Evolutionary conservation across 2,329 filamentous ascomycete genomes (phyloP).

Genomic region (Aspergillus aculeatinus): DNA sequence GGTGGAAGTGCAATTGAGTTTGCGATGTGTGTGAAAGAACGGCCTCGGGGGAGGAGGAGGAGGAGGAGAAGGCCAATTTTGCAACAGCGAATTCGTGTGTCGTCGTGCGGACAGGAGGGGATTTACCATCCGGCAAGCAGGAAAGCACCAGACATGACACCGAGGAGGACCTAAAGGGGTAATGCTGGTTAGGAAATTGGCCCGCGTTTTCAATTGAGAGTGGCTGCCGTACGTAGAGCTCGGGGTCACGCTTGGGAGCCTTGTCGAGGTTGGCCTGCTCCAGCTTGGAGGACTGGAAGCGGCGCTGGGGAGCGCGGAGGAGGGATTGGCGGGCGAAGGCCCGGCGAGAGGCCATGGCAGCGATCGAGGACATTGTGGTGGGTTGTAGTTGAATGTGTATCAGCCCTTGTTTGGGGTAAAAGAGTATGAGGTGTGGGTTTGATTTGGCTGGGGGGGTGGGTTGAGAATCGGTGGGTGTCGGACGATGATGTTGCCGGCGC

Average conservation of each 20-base stretch:
- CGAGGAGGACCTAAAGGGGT: conserved; percentile 71
- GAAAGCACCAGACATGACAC: conserved; percentile 86
- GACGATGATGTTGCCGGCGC: conserved; percentile 35
- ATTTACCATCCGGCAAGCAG: conserved; percentile 75
- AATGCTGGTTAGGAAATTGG: conserved; percentile 18
- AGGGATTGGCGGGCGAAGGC: conserved; percentile 42
- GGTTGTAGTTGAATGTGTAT: neutral
- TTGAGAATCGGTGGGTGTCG: conserved; percentile 29
- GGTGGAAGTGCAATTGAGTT: conserved; percentile 34
- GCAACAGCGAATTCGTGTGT: conserved; percentile 2
- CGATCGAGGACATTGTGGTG: conserved; percentile 44
- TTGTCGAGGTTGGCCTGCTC: conserved; percentile 57
- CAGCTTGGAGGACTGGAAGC: conserved; percentile 42
- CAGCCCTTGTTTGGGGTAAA: conserved; percentile 15
- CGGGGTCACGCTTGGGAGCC: conserved; percentile 68
- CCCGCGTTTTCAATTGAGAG: conserved; percentile 10
- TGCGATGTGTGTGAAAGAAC: neutral
- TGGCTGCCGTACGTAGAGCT: conserved; percentile 64
- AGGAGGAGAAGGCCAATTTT: neutral
- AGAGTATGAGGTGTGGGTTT: conserved; percentile 15
- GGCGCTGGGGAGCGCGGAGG: conserved; percentile 44
- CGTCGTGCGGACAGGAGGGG: conserved; percentile 7
- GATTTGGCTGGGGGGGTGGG: conserved; percentile 24
- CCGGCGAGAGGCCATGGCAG: conserved; percentile 43
- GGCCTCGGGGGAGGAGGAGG: neutral